Base-by-base conservation (phyloP, 139 green algal genomes). In the Chlamydomonas sp. region DNA sequence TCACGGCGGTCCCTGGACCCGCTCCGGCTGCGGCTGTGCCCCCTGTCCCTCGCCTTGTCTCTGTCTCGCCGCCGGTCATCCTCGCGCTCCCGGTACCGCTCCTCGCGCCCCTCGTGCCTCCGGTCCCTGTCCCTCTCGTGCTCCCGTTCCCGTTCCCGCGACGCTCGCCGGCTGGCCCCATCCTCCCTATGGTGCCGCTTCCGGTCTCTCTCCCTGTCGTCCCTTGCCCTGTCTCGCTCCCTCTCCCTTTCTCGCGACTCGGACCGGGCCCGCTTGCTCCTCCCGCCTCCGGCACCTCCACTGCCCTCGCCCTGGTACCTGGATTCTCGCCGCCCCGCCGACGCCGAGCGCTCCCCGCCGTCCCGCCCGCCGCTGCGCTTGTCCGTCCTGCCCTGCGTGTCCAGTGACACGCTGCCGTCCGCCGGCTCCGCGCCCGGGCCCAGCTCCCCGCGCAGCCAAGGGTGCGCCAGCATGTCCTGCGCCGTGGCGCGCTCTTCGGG, bases 401-500 rank as follows among this genome's bases (percentile, higher is more conserved):
- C 77, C 49, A 31, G n/a, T 20, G n/a, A 31, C 76, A 5, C 18
- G 60, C 78, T 58, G 64, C 79, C 63, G 79, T 58, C n/a, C n/a
- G 12, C 4, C 7, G 31, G 71, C 72, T 83, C 69, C 64, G 10
- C 67, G 75, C 62, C 74, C 8, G 63, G 80, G 61, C 49, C 2
- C 20, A 60, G 62, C 31, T 85, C 74, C 66, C 83, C 91, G 2
- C 78, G 63, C 87, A 99, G 93, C 97, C 98, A 99, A n/a, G 96
- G 95, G 93, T 99, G 97, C 57, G 90, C 68, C 75, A 99, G 92
- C 90, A 96, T 94, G 77, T 99, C 79, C 1, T 76, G 88, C 4
- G 98, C 98, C 2, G 96, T 98, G 14, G 97, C 97, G 1, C 98
- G 94, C 77, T 94, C 90, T 67, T 95, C 92, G 0, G 97, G 97